Evolutionary conservation across 2,329 filamentous ascomycete species (phyloP).

Genomic region (Falciphora oryzae): DNA sequence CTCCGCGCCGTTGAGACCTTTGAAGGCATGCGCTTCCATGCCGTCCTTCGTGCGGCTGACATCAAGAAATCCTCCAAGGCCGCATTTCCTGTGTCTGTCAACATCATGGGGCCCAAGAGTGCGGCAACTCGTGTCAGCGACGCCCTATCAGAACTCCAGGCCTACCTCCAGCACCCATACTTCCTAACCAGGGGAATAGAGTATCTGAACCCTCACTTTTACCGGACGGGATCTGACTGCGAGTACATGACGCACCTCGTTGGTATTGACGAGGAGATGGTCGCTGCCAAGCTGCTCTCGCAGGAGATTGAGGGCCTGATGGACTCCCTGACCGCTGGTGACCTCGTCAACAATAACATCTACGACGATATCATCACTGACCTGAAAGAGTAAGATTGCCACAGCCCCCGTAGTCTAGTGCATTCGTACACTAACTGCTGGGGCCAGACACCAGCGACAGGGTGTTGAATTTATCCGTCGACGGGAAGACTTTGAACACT

Average conservation of each 20-base stretch:
- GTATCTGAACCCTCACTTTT: neutral
- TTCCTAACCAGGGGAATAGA: neutral
- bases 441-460: neutral
- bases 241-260: slow-evolving; percentile 2
- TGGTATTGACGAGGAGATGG: neutral
- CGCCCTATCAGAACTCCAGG: neutral
- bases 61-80: neutral
- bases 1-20: neutral
- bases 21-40: neutral
- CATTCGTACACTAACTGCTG: too few species aligned
- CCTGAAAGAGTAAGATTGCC: neutral
- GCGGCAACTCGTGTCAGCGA: neutral
- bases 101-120: neutral
- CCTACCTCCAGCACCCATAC: slow-evolving; percentile 1
- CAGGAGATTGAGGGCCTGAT: neutral
- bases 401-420: too few species aligned
- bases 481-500: neutral
- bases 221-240: neutral
- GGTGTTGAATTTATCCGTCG: neutral
- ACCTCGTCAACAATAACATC: neutral
- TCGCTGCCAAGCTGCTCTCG: neutral
- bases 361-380: neutral
- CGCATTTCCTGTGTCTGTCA: neutral
- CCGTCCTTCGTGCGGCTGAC: neutral
- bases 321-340: neutral